Base-by-base conservation (phyloP, 2,329 filamentous ascomycete species). In the Coleophoma crateriformis region DNA sequence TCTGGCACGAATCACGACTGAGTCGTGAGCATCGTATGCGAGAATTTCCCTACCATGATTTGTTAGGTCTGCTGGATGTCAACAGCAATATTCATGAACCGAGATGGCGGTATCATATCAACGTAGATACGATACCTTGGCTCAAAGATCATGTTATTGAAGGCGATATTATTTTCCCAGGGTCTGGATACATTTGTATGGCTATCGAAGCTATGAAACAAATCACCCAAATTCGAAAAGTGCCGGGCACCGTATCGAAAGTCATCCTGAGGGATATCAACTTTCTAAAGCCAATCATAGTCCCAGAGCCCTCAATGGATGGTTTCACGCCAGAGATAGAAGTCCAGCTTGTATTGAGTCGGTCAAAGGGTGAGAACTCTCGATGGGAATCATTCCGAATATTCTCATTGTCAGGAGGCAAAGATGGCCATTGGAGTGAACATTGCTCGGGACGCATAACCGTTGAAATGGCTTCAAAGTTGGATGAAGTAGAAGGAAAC, bases 1-100 rank as follows among this genome's bases (percentile, higher is more conserved):
- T 78, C 57, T 81, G 77, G 77, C 68, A 74, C 52, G 77, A 81
- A 51, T 75, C 75, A 2, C 71, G 75, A 44, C 58, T 76, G 3
- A 73, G 72, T 14, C 58, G 63, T 15, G 67, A 71, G 14, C 70
- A 71, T 47, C 69, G 75, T 2, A 69, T 72, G 50, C 67, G 73
- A n/a, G 61, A 68, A 27, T 68, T 68, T 49, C 68, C 69, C 3
- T 68, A 73, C 15, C 70, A 74, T 41, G 76, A 80, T 50, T 67
- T 79, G 3, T 72, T 79, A 33, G 77, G 77, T 12, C 34, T 46
- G 32, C 50, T 37, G 27, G 48, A 43, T 37, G 19, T 44, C 34
- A 58, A 49, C 40, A 54, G 47, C 6, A 56, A 47, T 5, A 44
- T 52, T 3, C 50, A 56, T n/a, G 58, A 61, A 33, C 57, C 59